Conservation (phyloP, 345 rosid species). For the Excoecaria agallocha region DNA sequence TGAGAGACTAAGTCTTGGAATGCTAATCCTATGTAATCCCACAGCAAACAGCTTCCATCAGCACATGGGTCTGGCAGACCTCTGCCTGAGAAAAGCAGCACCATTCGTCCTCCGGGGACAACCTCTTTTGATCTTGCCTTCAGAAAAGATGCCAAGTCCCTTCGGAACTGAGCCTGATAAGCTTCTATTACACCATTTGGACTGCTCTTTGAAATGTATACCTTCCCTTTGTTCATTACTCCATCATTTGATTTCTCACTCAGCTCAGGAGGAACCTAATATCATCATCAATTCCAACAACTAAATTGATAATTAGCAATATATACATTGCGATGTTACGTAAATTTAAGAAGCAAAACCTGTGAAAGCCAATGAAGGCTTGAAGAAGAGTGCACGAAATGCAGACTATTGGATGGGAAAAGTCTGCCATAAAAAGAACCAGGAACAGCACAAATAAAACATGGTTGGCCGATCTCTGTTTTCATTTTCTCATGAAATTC, state of each 20-base stretch:
- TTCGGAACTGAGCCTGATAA: constrained; percentile 37
- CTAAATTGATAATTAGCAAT: no score
- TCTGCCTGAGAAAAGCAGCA: constrained; percentile 35
- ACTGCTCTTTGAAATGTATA: constrained; percentile 43
- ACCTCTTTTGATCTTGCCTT: constrained; percentile 33
- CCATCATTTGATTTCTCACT: constrained; percentile 12
- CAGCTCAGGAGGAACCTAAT: constrained; percentile 46
- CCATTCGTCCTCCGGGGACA: constrained; percentile 40
- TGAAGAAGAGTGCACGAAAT: constrained; percentile 40
- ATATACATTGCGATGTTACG: no score
- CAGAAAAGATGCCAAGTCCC: constrained; percentile 43
- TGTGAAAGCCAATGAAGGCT: constrained; percentile 57
- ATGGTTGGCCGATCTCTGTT: constrained; percentile 33
- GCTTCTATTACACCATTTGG: constrained; percentile 32
- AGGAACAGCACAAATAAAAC: constrained; percentile 35
- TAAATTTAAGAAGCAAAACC: constrained; percentile 28
- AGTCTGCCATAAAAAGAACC: constrained; percentile 48
- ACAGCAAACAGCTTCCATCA: constrained; percentile 38
- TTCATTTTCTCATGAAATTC: constrained; percentile 27
- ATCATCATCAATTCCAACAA: constrained; percentile 1
- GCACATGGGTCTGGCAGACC: constrained; percentile 33
- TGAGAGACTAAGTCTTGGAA: constrained; percentile 38
- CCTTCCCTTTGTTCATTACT: constrained; percentile 38
- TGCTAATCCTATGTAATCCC: constrained; percentile 50
- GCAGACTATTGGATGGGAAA: constrained; percentile 37